Conservation (phyloP, 495 filamentous ascomycete species). For the Umbilicaria muhlenbergii region DNA sequence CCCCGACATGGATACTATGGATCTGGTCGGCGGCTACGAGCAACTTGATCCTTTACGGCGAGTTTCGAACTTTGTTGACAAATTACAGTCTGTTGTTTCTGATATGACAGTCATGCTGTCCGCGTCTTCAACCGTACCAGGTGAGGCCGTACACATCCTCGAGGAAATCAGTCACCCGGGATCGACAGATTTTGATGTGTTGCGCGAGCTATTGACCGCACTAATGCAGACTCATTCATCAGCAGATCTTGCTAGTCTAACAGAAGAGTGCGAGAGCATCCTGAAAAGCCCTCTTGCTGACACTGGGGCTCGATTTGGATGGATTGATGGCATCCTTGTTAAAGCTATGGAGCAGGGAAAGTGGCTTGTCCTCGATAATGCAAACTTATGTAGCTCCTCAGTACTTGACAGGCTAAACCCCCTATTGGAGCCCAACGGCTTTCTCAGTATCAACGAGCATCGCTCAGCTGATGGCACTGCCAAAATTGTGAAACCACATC, state of each 20-base stretch:
- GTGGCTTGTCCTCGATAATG: constrained; percentile 93
- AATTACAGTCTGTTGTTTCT: no score
- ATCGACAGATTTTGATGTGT: no score
- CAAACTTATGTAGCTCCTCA: constrained; percentile 87
- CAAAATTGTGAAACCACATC: constrained; percentile 64
- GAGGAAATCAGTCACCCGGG: no score
- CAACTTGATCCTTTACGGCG: constrained; percentile 46
- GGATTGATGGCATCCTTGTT: constrained; percentile 86
- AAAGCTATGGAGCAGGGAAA: constrained; percentile 71
- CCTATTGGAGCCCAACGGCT: constrained; percentile 77
- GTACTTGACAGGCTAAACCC: constrained; percentile 93
- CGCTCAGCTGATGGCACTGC: constrained; percentile 67
- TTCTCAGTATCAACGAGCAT: constrained; percentile 83
- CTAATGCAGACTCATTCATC: constrained; percentile 18
- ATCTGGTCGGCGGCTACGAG: constrained; percentile 91
- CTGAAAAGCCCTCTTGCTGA: constrained; percentile 20
- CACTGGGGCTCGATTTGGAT: constrained; percentile 70
- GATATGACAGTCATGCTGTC: no score
- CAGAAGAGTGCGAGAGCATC: constrained; percentile 22
- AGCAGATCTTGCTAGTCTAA: constrained; percentile 19
- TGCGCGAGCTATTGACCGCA: constrained; percentile 20
- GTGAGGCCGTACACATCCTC: no score
- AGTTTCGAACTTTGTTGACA: no score
- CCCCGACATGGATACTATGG: constrained; percentile 88
- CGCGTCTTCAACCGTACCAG: no score